phyloP scores from a whole-genome alignment of 768 basidiomycete genomes.

The Lactarius hengduanensis region DNA sequence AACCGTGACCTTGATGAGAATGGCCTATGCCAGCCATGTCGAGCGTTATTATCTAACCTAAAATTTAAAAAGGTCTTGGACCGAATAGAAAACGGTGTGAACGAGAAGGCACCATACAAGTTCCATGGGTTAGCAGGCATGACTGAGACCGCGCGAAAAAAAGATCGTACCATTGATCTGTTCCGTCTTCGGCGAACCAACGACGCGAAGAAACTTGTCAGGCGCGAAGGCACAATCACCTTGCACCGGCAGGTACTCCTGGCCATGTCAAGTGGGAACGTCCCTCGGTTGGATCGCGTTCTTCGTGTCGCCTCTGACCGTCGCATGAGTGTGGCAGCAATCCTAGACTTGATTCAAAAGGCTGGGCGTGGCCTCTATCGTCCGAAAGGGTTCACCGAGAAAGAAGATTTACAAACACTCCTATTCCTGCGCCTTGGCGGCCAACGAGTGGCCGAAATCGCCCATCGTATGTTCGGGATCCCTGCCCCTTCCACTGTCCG shows the following conservation, averaged over 20 bases:
- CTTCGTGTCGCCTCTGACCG: not conserved
- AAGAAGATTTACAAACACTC: not conserved
- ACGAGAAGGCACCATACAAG: not conserved
- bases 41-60: accelerated
- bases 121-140: not conserved
- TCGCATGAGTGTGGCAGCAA: not conserved
- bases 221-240: not conserved
- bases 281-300: not conserved
- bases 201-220: not conserved
- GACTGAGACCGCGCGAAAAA: not conserved
- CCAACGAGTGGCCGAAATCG: not conserved
- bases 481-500: constrained; percentile 7
- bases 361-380: not conserved
- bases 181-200: not conserved
- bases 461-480: not conserved
- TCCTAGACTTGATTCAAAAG: not conserved
- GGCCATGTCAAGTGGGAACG: not conserved
- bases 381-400: constrained; percentile 6
- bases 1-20: not conserved
- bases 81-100: not conserved
- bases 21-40: not conserved
- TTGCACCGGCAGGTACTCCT: not conserved
- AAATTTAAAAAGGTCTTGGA: not conserved
- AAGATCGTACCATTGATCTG: not conserved
- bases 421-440: constrained; percentile 5